Percentiles rank a stretch among this genome's conserved stretches.
phyloP scores from a whole-genome alignment of 2,329 filamentous ascomycete species.

The Pseudogymnoascus destructans region DNA sequence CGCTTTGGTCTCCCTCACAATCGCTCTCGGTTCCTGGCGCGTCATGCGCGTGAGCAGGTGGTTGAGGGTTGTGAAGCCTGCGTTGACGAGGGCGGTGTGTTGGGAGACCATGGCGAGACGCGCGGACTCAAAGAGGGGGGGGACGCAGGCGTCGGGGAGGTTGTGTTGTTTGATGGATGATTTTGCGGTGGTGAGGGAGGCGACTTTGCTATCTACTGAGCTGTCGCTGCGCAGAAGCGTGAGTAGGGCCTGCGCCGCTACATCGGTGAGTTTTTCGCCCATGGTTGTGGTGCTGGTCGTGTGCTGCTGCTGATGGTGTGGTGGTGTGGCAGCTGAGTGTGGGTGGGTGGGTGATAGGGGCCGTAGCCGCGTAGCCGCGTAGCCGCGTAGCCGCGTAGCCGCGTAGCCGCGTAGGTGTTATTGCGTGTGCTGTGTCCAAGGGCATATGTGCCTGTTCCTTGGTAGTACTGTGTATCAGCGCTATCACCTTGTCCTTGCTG shows the following conservation, averaged over 20 bases:
- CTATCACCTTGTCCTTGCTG: background rate
- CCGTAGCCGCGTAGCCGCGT: too few species aligned
- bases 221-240: constrained; percentile 46
- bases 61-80: constrained; percentile 76
- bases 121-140: constrained; percentile 69
- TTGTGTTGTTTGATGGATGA: constrained; percentile 86
- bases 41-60: constrained; percentile 78
- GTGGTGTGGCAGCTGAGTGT: background rate
- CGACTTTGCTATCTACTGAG: constrained; percentile 56
- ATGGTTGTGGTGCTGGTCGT: constrained; percentile 23
- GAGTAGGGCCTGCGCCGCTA: constrained; percentile 43
- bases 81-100: constrained; percentile 64
- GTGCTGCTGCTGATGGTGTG: background rate
- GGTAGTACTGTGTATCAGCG: background rate
- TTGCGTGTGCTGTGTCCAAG: background rate
- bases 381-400: too few species aligned
- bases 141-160: constrained; percentile 61
- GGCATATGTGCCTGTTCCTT: background rate
- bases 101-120: constrained; percentile 62
- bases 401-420: background rate
- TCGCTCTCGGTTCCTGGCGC: constrained; percentile 66
- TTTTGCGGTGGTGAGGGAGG: constrained; percentile 62
- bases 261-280: constrained; percentile 46
- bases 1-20: constrained; percentile 55
- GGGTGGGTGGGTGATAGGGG: background rate